These are phyloP conservation scores for Glaciozyma antarctica DNA, from an alignment of 768 basidiomycete genomes.

Conservation along the genomic window DNA sequence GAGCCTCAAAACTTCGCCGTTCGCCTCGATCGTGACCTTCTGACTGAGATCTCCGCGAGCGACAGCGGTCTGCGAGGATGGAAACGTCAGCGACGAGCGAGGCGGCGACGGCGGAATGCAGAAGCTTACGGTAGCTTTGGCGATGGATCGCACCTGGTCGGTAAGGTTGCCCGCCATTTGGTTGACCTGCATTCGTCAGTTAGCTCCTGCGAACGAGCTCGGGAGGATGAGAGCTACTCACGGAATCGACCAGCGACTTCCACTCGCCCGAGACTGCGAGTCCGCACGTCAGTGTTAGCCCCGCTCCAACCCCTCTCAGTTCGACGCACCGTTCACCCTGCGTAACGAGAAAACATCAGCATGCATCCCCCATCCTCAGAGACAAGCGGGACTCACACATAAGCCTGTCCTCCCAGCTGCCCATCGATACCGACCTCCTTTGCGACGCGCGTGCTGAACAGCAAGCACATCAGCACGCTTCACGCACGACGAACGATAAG, in stretches of 20 bases:
- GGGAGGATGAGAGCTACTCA: neutral
- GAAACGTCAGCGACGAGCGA: neutral
- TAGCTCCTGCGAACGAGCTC: neutral
- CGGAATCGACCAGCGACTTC: slow-evolving; percentile 81
- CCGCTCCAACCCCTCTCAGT: neutral
- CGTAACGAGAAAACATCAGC: neutral
- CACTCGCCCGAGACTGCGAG: slow-evolving; percentile 43
- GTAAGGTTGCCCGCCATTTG: slow-evolving; percentile 57
- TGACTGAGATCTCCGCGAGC: slow-evolving; percentile 85
- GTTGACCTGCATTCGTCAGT: slow-evolving; percentile 47
- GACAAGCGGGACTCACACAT: slow-evolving; percentile 39
- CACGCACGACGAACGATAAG: no score
- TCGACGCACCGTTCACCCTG: neutral
- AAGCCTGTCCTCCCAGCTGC: slow-evolving; percentile 85
- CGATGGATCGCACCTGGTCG: slow-evolving; percentile 84
- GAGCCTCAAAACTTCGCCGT: slow-evolving; percentile 89
- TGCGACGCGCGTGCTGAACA: slow-evolving; percentile 57
- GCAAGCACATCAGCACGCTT: no score
- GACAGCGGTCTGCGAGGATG: slow-evolving; percentile 60
- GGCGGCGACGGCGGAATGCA: neutral
- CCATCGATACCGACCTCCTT: slow-evolving; percentile 88
- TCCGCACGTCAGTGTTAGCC: neutral
- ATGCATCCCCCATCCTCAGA: neutral
- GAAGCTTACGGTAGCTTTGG: slow-evolving; percentile 68
- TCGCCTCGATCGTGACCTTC: slow-evolving; percentile 84